Percentiles rank a stretch among this genome's conserved stretches.
phyloP scores from a whole-genome alignment of 78 protist genomes.

The Neovahlkampfia damariscottae region DNA sequence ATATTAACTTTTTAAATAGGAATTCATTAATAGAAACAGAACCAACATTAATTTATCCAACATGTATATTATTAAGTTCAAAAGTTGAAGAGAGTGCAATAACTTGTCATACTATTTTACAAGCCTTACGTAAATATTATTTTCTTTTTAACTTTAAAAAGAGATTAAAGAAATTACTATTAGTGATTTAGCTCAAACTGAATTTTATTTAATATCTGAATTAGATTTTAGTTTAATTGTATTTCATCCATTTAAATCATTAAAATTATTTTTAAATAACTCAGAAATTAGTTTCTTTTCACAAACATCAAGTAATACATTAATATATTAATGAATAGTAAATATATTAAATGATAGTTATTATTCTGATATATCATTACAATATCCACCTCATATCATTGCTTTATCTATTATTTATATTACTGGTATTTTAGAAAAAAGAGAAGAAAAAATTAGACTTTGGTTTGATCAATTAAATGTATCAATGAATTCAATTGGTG shows the following conservation, averaged over 20 bases:
- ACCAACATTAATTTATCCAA: not conserved
- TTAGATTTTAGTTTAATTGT: slow-evolving; percentile 6
- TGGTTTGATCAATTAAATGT: not conserved
- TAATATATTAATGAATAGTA: not conserved
- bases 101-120: not conserved
- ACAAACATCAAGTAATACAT: not conserved
- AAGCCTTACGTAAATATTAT: not conserved
- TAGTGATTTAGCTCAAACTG: not conserved
- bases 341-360: slow-evolving; percentile 27
- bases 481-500: not conserved
- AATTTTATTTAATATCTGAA: not conserved
- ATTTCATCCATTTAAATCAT: slow-evolving; percentile 15
- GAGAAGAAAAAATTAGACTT: not conserved
- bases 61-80: slow-evolving; percentile 8
- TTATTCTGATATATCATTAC: slow-evolving; percentile 19
- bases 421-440: slow-evolving; percentile 7
- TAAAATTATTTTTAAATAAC: not conserved
- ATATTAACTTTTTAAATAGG: not conserved
- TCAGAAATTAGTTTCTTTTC: not conserved
- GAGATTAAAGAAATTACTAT: not conserved
- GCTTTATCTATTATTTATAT: slow-evolving; percentile 26
- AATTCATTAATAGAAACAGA: not conserved
- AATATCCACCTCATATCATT: slow-evolving; percentile 17
- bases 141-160: not conserved
- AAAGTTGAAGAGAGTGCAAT: slow-evolving; percentile 26